Base-by-base conservation (phyloP, 202 grass and related monocot genomes). In the Setaria viridis region DNA sequence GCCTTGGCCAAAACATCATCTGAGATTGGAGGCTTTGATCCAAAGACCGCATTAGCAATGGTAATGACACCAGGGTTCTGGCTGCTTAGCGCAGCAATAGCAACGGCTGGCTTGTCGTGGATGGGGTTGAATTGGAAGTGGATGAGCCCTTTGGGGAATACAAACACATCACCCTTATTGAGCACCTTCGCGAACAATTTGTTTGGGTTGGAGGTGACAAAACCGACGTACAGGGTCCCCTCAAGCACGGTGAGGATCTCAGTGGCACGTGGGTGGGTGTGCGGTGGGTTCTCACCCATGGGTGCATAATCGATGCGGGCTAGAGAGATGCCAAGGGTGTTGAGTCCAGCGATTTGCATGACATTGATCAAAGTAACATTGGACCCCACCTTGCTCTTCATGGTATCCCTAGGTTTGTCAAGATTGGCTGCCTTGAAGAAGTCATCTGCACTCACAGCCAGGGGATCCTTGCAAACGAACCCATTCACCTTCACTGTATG, bases 281-380 rank as follows among this genome's bases (percentile, higher is more conserved):
- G 89, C 0, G 86, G 86, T 17, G 86, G 86, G 82, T 91, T 91
- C 32, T 88, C 51, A 0, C 82, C 82, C 2, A 82, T 35, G 1
- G 85, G 85, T 0, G 85, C 70, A 4, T 57, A 91, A 20, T 91
- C 78, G 0, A 90, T 54, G 16, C 84, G 84, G 3, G 79, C 84
- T 0, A 90, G 0, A 6, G 80, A 80, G 5, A 80, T 67, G 7
- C 73, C 88, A 1, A 72, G 12, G 1, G 80, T 84, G 75, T 91
- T 91, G 6, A 94, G 55, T 1, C 92, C 92, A 0, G 74, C 14
- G 3, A 94, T 37, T 54, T 79, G 77, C 20, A 77, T 72, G 12
- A 85, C 92, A 5, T 88, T 93, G 20, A 93, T 83, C 53, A 87
- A n/a, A 1, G 78, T 90, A 4, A 93, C 85, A 0, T 71, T 82